Conservation (phyloP, 2,329 filamentous ascomycete genomes). For the Trichophyton schoenleinii region DNA sequence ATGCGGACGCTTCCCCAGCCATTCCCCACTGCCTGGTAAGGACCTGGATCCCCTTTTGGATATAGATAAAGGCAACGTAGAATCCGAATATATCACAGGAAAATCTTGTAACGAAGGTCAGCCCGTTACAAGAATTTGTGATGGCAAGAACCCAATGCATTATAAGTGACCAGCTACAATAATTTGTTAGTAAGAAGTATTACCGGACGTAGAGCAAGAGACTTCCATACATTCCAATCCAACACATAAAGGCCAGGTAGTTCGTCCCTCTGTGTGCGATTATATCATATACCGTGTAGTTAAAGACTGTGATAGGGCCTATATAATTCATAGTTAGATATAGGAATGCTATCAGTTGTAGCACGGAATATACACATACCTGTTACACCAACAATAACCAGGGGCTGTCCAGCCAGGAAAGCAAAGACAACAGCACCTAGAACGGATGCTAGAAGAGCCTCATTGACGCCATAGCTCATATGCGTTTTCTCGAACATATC, state of each 20-base stretch:
- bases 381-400: conserved; percentile 85
- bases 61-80: conserved; percentile 83
- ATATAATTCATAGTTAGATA: conserved; percentile 17
- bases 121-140: conserved; percentile 74
- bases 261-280: conserved; percentile 63
- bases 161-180: conserved; percentile 59
- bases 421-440: conserved; percentile 72
- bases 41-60: conserved; percentile 83
- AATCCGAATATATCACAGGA: conserved; percentile 91
- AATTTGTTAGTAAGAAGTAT: background rate
- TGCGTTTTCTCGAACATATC: conserved; percentile 88
- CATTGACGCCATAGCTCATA: conserved; percentile 78
- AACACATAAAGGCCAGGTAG: conserved; percentile 82
- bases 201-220: background rate
- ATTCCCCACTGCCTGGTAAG: conserved; percentile 58
- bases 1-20: conserved; percentile 50
- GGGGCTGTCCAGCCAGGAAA: conserved; percentile 64
- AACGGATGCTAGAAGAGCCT: conserved; percentile 76
- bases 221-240: conserved; percentile 61
- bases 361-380: conserved; percentile 33
- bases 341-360: background rate
- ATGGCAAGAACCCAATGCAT: conserved; percentile 76
- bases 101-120: conserved; percentile 83
- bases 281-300: conserved; percentile 88
- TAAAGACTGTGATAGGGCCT: conserved; percentile 87